Evolutionary conservation across 345 rosid genomes (phyloP).

Genomic region (Dipteronia sinensis): DNA sequence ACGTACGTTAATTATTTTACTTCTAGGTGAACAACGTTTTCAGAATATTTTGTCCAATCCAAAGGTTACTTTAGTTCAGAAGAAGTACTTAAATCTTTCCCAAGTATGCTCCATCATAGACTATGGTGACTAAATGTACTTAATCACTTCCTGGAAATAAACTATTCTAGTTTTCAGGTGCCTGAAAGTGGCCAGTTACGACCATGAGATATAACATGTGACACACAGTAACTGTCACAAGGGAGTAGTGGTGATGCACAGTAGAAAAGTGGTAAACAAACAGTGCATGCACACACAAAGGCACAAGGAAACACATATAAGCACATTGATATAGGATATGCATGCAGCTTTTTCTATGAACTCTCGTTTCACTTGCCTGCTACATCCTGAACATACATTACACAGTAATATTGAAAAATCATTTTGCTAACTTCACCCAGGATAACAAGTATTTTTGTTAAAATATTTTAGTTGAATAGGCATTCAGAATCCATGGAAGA

Average conservation of each 20-base stretch:
- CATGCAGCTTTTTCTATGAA: background rate
- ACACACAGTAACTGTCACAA: background rate
- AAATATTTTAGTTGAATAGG: background rate
- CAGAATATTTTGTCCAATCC: background rate
- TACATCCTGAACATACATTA: background rate
- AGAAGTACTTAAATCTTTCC: background rate
- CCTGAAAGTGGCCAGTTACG: background rate
- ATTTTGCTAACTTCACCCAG: constrained; percentile 2
- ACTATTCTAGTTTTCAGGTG: background rate
- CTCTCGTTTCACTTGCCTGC: background rate
- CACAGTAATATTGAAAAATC: background rate
- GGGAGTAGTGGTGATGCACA: background rate
- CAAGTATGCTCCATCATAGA: background rate
- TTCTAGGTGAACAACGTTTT: background rate
- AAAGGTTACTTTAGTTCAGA: constrained; percentile 5
- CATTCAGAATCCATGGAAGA: background rate
- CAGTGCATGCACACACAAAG: background rate
- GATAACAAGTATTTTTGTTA: background rate
- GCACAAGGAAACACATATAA: background rate
- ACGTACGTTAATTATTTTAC: background rate
- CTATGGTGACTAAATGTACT: background rate
- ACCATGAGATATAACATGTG: background rate
- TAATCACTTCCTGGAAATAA: constrained; percentile 2
- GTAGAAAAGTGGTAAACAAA: background rate
- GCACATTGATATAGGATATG: background rate